These are phyloP conservation scores for Leucocoprinus leucothites DNA, from an alignment of 768 basidiomycete genomes.

Conservation along the genomic window DNA sequence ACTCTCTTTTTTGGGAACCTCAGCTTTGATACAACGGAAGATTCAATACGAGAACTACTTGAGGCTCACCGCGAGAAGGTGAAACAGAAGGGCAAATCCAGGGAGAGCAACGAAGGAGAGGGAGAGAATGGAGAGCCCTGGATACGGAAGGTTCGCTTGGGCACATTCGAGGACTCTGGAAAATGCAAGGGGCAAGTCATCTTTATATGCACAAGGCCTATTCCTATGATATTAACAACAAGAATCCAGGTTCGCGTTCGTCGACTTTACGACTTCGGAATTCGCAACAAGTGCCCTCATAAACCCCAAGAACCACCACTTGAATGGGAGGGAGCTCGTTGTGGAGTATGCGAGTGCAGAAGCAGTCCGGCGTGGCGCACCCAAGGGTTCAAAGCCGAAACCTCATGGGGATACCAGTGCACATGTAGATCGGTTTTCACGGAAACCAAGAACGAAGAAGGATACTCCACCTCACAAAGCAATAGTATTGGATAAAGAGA, in stretches of 20 bases:
- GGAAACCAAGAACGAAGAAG: background rate
- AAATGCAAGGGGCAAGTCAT: conserved; percentile 88
- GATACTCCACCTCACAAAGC: background rate
- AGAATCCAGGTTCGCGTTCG: conserved; percentile 82
- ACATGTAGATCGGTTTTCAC: conserved; percentile 9
- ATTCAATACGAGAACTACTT: conserved; percentile 68
- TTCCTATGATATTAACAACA: background rate
- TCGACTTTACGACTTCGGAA: conserved; percentile 81
- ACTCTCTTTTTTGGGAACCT: conserved; percentile 94
- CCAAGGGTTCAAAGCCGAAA: conserved; percentile 25
- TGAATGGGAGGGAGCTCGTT: conserved; percentile 81
- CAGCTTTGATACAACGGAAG: conserved; percentile 84
- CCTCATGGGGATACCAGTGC: conserved; percentile 16
- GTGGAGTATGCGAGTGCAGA: conserved; percentile 90
- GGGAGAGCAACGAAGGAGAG: conserved; percentile 17
- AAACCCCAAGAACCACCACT: conserved; percentile 79
- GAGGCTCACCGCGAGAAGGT: conserved; percentile 53
- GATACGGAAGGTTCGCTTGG: conserved; percentile 60
- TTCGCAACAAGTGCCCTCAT: conserved; percentile 80
- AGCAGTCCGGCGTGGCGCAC: conserved; percentile 81
- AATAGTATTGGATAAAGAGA: conserved; percentile 9
- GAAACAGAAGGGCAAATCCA: conserved; percentile 29
- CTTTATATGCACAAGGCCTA: background rate
- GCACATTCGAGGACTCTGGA: conserved; percentile 95
- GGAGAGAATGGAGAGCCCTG: conserved; percentile 24